Evolutionary conservation across 805 yeast genomes (phyloP), one percentile per base, ranked within the genome.

Genomic region (Metschnikowia orientalis): DNA sequence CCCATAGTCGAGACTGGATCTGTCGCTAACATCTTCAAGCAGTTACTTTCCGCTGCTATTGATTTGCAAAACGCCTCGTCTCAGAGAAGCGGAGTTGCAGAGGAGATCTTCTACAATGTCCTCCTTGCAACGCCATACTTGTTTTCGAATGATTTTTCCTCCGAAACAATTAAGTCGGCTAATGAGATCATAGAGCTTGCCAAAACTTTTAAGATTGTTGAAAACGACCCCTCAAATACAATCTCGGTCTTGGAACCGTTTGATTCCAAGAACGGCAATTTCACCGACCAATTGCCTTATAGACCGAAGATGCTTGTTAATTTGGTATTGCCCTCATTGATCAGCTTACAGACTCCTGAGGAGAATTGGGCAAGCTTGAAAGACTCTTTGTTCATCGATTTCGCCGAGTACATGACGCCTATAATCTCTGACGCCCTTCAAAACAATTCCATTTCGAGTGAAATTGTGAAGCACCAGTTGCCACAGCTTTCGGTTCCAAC

Each of bases 71-170:
- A 20, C 40, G 27, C 32, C 8, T 54, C 23, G 54, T 38, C 38
- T 10, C 39, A 38, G 13, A 70, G 88, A 54, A 67, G 61, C 31
- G 75, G 81, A 2, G 56, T 81, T 28, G 85, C 84, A 4, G 87
- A 85, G 52, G 77, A 80, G 30, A 56, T 87, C 11, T 84, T 61
- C 51, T 79, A 76, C 44, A 75, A 75, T 44, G 73, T 77, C 1
- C 56, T 81, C 33, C 52, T 79, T 11, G 69, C 84, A 8, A 48
- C 83, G 21, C 95, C 95, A 8, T 84, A 75, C 51, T 57, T 76
- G 40, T 67, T 71, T 40, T 63, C 73, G 26, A 73, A 68, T 45
- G 67, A 65, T 25, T 52, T 47, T 10, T 45, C 57, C 22, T 41
- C 47, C 29, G 57, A 30, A 40, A 50, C 53, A 47, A 42, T 38